These are phyloP conservation scores for Trichoderma sp. DNA, from an alignment of 2,329 filamentous ascomycete genomes.

Conservation along the genomic window DNA sequence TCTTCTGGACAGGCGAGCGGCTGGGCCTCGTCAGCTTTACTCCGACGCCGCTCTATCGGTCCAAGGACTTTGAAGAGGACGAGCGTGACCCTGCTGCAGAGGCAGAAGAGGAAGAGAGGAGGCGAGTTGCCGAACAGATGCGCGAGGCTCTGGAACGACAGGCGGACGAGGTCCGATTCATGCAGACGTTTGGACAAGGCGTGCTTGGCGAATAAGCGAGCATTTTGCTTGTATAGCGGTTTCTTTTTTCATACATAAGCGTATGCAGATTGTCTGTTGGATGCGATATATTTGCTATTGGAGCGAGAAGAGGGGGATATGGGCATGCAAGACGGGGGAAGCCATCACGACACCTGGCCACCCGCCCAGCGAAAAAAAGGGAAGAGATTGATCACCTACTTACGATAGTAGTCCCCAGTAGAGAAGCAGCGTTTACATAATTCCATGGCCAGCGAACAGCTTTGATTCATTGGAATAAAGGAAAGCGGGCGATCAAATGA, in stretches of 20 bases:
- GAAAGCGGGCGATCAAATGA: neutral
- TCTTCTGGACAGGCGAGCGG: constrained; percentile 87
- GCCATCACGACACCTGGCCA: constrained; percentile 15
- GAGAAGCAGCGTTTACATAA: constrained; percentile 11
- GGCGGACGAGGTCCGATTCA: constrained; percentile 76
- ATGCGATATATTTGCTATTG: neutral
- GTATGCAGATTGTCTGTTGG: no score
- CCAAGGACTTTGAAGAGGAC: constrained; percentile 53
- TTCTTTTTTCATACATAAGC: no score
- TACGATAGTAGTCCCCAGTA: no score
- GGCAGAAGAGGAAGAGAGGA: constrained; percentile 56
- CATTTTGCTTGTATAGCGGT: neutral
- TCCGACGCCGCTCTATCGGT: constrained; percentile 50
- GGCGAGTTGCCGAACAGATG: constrained; percentile 70
- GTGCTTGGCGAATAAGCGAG: neutral
- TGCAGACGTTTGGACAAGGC: constrained; percentile 60
- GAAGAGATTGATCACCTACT: constrained; percentile 8
- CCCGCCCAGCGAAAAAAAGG: neutral
- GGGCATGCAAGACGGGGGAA: neutral
- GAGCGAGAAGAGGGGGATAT: neutral
- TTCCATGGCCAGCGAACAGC: constrained; percentile 4
- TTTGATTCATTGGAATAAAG: neutral
- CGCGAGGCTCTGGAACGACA: constrained; percentile 73
- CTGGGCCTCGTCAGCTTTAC: constrained; percentile 73
- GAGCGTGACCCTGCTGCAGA: constrained; percentile 49